Evolutionary conservation across 2,329 filamentous ascomycete species (phyloP).

Genomic region (Penicillium sp.): DNA sequence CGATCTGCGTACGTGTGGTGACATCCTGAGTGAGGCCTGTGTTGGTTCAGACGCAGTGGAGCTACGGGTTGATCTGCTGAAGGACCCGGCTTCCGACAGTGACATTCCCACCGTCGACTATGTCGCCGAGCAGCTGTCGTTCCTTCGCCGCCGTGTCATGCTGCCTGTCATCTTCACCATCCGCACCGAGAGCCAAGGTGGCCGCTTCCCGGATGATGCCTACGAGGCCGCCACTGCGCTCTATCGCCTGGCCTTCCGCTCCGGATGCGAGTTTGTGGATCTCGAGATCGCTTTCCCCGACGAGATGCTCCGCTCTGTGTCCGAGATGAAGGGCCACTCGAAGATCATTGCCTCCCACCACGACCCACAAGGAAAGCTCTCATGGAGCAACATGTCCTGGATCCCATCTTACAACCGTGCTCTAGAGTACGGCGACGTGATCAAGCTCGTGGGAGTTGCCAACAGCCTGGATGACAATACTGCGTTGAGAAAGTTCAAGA

Average conservation of each 20-base stretch:
- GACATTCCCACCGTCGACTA: constrained; percentile 66
- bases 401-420: constrained; percentile 84
- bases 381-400: constrained; percentile 93
- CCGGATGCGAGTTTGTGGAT: constrained; percentile 89
- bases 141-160: constrained; percentile 66
- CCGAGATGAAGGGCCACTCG: constrained; percentile 65
- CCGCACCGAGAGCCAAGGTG: constrained; percentile 78
- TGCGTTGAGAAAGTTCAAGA: constrained; percentile 74
- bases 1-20: constrained; percentile 59
- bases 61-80: constrained; percentile 82
- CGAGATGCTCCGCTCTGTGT: constrained; percentile 65
- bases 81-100: constrained; percentile 59
- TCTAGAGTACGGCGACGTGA: constrained; percentile 81
- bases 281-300: constrained; percentile 83
- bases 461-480: constrained; percentile 78
- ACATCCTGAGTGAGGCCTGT: constrained; percentile 65
- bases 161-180: constrained; percentile 90
- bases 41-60: constrained; percentile 92
- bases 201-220: constrained; percentile 75
- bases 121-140: constrained; percentile 73
- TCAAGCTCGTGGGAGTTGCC: constrained; percentile 88
- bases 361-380: constrained; percentile 71
- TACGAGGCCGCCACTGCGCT: constrained; percentile 67
- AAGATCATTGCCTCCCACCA: constrained; percentile 95
- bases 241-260: constrained; percentile 71